Base-by-base conservation (phyloP, 768 basidiomycete genomes). In the Kwoniella sp. region DNA sequence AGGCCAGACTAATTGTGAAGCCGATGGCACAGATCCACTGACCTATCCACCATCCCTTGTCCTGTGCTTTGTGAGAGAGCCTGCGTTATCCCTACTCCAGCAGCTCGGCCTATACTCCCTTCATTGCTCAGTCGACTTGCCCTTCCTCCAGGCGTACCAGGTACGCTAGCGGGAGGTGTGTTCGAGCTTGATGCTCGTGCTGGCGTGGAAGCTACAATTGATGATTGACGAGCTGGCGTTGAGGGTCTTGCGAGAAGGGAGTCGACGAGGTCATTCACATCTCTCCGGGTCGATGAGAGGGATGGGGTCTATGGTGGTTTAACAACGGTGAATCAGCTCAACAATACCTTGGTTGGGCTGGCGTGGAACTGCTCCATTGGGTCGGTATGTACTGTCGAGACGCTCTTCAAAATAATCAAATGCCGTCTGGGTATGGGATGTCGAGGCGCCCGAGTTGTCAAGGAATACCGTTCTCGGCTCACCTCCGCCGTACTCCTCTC, bases 251-350 rank as follows among this genome's bases (percentile, higher is more conserved):
- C 83, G 8, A 93, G 80, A 50, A 87, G 81, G 2, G 82, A 77
- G 44, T 86, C 84, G 25, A 92, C 85, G 40, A 93, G 83, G 49
- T 88, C 88, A 67, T 90, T 87, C 9, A 94, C 85, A 71, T 91
- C 86, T 53, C 83, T 77, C 37, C 83, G 86, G 53, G 81, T 77
- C 3, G 71, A 72, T 19, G 81, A 79, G 21, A 85, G 80, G 2
- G 86, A 79, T 25, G 82, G 49, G 21, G 49, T 24, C 49, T 24
- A 50, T 50, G 22, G 4, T 7, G 49, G 24, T 8, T 8, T 2
- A 24, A 10, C 17, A 15, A 19, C 17, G 40, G 3, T 44, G 17
- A 19, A 19, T 44, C 8, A 44, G 40, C 40, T 44, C 40, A 44
- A 44, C 17, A 44, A 9, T 33, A 13, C 33, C 13, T 13, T 33